Conservation (phyloP, 78 protist genomes). For the Dictyostelium purpureum region DNA sequence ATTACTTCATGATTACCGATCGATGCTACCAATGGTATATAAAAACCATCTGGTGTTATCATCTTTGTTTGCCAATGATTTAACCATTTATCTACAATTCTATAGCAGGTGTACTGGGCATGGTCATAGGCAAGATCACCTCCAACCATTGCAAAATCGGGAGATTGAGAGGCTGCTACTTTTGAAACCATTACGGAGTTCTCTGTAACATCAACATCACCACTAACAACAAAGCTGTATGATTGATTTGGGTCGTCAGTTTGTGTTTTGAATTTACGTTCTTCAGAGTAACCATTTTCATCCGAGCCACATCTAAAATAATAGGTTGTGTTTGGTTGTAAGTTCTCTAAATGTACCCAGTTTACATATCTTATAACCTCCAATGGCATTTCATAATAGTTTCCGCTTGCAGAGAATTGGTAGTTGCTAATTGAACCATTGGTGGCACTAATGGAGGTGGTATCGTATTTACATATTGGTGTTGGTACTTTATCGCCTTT, state of each 20-base stretch:
- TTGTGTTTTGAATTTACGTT: conserved; percentile 27
- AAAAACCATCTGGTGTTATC: conserved; percentile 32
- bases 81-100: conserved; percentile 73
- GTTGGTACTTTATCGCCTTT: background rate
- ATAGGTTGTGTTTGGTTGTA: conserved; percentile 17
- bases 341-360: conserved; percentile 10
- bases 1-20: conserved; percentile 81
- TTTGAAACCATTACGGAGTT: background rate
- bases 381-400: conserved; percentile 24
- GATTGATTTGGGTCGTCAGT: background rate
- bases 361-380: conserved; percentile 34
- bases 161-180: conserved; percentile 18
- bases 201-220: conserved; percentile 29
- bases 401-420: background rate
- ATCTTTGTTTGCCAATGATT: conserved; percentile 49
- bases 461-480: background rate
- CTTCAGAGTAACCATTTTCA: background rate
- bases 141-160: conserved; percentile 71
- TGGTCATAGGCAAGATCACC: conserved; percentile 80
- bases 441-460: too few relatives aligned
- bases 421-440: background rate
- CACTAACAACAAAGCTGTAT: conserved; percentile 48
- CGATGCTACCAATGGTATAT: conserved; percentile 41
- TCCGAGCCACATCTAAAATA: conserved; percentile 31
- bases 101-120: conserved; percentile 55